Conservation (phyloP, 441 rosid species). For the Aleurites moluccanus region DNA sequence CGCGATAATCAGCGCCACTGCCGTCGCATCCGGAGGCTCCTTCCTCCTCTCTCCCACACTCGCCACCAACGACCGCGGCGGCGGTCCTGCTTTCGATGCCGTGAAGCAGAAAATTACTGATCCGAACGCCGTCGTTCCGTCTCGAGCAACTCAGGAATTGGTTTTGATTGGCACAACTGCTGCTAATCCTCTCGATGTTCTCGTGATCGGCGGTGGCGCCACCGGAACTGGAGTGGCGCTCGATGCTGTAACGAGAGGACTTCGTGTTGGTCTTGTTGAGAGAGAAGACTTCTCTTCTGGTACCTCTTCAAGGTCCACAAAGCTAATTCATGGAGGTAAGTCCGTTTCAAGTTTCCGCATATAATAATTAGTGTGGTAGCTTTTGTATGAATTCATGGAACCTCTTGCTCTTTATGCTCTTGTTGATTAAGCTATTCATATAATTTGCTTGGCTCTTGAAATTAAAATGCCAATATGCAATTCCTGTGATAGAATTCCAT, state of each 20-base stretch:
- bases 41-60: slow-evolving; percentile 39
- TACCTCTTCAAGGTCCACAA: slow-evolving; percentile 91
- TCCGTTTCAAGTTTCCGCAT: background rate
- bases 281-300: slow-evolving; percentile 95
- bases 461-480: background rate
- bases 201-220: slow-evolving; percentile 94
- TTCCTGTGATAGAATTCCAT: background rate
- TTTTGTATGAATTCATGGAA: background rate
- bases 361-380: background rate
- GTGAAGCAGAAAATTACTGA: slow-evolving; percentile 52
- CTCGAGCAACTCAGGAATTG: slow-evolving; percentile 67
- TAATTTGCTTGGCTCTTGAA: background rate
- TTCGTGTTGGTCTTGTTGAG: slow-evolving; percentile 89
- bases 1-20: slow-evolving; percentile 46
- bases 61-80: slow-evolving; percentile 55
- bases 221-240: slow-evolving; percentile 91
- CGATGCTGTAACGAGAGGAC: slow-evolving; percentile 84
- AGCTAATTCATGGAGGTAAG: slow-evolving; percentile 89
- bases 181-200: slow-evolving; percentile 72
- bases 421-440: background rate
- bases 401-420: background rate
- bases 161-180: slow-evolving; percentile 52
- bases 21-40: slow-evolving; percentile 46
- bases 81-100: slow-evolving; percentile 43
- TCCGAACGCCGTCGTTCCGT: slow-evolving; percentile 53